These are phyloP conservation scores for Myochromella boudieri DNA, from an alignment of 768 basidiomycete species.

Conservation along the genomic window DNA sequence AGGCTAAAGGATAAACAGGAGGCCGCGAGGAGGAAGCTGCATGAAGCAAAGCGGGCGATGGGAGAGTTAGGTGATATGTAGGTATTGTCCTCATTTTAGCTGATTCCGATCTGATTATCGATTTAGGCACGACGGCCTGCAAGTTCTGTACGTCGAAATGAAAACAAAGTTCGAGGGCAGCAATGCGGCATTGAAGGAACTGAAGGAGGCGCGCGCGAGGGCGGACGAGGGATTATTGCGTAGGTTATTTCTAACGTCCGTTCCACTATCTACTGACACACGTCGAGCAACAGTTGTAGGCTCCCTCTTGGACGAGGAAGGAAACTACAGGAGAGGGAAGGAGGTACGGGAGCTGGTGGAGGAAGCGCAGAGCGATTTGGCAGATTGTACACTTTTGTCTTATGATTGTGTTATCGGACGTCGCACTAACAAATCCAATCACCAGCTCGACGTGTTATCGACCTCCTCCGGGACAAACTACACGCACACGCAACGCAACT, in stretches of 20 bases:
- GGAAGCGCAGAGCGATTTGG: constrained; percentile 27
- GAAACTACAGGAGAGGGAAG: constrained; percentile 15
- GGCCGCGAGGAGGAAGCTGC: constrained; percentile 1
- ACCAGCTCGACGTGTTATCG: constrained; percentile 36
- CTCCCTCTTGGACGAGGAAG: constrained; percentile 25
- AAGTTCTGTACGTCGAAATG: constrained; percentile 2
- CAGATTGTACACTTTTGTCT: constrained; percentile 23
- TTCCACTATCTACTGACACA: neutral
- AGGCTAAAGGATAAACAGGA: constrained; percentile 5
- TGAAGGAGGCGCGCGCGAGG: constrained; percentile 5
- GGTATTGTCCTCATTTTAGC: neutral
- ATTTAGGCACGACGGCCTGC: constrained; percentile 12
- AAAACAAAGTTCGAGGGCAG: constrained; percentile 7
- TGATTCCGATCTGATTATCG: too few species aligned
- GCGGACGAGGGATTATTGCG: constrained; percentile 11
- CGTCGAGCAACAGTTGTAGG: constrained; percentile 6
- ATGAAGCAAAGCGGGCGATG: constrained; percentile 3
- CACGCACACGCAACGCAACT: constrained; percentile 32
- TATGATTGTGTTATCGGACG: neutral
- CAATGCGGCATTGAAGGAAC: neutral
- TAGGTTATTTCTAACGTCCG: neutral
- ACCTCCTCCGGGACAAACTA: constrained; percentile 39
- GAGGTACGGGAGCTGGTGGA: constrained; percentile 23
- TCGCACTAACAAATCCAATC: neutral
- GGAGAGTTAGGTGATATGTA: constrained; percentile 12